phyloP scores from a whole-genome alignment of 23 red algal species.

The Cyanidiococcus yangmingshanensis region DNA sequence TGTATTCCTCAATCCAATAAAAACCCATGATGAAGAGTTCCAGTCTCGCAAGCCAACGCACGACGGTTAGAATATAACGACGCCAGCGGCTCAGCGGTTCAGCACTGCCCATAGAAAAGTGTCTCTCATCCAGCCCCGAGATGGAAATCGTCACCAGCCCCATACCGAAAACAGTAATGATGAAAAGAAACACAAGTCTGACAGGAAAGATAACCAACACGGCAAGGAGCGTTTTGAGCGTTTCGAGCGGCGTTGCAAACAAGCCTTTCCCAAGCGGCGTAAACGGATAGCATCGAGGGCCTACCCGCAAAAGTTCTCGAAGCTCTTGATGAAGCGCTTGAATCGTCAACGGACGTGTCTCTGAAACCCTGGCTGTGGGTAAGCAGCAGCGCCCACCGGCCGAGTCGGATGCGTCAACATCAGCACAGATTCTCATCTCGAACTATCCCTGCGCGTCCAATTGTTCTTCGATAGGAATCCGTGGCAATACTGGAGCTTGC shows the following conservation, averaged over 20 bases:
- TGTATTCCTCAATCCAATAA: slow-evolving; percentile 4
- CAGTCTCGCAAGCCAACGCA: not conserved
- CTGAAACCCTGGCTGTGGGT: no score
- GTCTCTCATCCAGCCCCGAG: not conserved
- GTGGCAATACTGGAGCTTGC: no score
- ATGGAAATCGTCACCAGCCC: not conserved
- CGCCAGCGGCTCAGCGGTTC: not conserved
- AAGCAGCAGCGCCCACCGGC: no score
- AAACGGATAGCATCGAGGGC: no score
- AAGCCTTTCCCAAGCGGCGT: no score
- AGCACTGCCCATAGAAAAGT: not conserved
- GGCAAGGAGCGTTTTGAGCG: not conserved
- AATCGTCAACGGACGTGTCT: no score
- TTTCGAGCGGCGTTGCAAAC: not conserved
- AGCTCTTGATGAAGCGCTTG: no score
- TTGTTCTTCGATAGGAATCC: no score
- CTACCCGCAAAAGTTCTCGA: no score
- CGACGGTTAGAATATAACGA: not conserved
- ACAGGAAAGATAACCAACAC: not conserved
- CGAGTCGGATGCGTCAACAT: no score
- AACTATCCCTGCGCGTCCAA: no score
- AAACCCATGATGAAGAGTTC: not conserved
- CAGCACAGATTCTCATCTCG: no score
- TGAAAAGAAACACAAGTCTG: not conserved
- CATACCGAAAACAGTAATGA: not conserved